These are phyloP conservation scores for Ustilago sp. DNA, from an alignment of 1,284 basidiomycete genomes.

Conservation along the genomic window DNA sequence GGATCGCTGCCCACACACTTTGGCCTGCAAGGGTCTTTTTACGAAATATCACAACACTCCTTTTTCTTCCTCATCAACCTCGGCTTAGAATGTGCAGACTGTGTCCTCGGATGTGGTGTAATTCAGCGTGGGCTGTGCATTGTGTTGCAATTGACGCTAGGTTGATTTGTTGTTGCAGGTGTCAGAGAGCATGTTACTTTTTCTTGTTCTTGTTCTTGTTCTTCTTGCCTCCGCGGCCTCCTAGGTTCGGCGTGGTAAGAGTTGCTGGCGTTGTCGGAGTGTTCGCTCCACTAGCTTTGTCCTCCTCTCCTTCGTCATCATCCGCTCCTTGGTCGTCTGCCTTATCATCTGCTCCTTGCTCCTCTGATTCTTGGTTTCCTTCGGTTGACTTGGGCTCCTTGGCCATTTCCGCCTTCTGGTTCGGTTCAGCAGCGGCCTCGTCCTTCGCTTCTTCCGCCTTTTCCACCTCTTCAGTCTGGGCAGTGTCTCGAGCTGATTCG, in stretches of 20 bases:
- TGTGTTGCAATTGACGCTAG: background rate
- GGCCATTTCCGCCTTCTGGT: background rate
- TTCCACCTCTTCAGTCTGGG: background rate
- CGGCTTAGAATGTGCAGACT: background rate
- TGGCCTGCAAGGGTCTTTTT: conserved; percentile 10
- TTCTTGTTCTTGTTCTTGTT: conserved; percentile 48
- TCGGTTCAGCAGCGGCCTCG: background rate
- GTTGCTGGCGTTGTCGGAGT: conserved; percentile 17
- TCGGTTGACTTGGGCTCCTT: background rate
- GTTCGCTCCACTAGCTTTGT: conserved; percentile 18
- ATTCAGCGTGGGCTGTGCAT: background rate
- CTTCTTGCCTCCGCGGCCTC: conserved; percentile 4
- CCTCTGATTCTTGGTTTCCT: too few relatives aligned
- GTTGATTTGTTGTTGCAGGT: too few relatives aligned
- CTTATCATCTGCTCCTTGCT: background rate
- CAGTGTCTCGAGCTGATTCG: background rate
- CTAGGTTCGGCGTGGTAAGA: conserved; percentile 28
- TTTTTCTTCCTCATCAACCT: conserved; percentile 6
- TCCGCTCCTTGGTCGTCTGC: conserved; percentile 8
- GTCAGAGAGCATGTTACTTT: conserved; percentile 10
- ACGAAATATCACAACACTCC: conserved; percentile 35
- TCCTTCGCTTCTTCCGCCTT: background rate
- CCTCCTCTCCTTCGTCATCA: conserved; percentile 20
- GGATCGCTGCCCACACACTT: conserved; percentile 20
- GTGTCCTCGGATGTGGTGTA: background rate